Base-by-base conservation (phyloP, 495 filamentous ascomycete genomes). In the Viridothelium virens region DNA sequence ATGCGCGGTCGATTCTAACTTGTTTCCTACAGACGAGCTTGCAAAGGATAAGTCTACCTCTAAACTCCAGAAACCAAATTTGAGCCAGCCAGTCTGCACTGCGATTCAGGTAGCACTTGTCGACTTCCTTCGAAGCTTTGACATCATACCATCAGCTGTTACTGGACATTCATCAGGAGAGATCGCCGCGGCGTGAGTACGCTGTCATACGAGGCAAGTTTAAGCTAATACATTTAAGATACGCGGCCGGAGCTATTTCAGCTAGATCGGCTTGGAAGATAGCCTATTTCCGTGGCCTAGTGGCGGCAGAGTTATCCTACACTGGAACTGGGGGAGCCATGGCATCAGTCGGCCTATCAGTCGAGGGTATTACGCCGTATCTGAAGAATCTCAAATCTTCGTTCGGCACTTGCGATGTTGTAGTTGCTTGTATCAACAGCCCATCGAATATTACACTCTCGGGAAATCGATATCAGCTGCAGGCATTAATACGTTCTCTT, bases 81-180 rank as follows among this genome's bases (percentile, higher is more conserved):
- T 61, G 16, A 61, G 64, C 56, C 69, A 70, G 33, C 74, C 74
- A 6, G 33, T 62, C 2, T 73, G 70, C 38, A 73, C 71, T 3
- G 70, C 70, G 18, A 34, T 73, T 12, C 71, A 73, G 66, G 9
- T 67, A 12, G 66, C 69, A 31, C 33, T 70, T 1, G 66, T 71
- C 10, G 70, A 74, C 31, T 34, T 77, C 11, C 64, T 74, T 2
- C 56, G n/a, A 1, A 62, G 63, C 0, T 77, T 72, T 69, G 72
- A 66, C n/a, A 68, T 80, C 38, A n/a, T 34, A 2, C 72, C 75
- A 1, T 36, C 53, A 11, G 73, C 76, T 0, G 84, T 87, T 0
- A 72, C 82, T 3, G 85, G 86, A 0, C 86, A 88, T 71, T 88
- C 85, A 0, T 83, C 81, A 0, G 86, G 86, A 1, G 86, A 89